Evolutionary conservation across 108 stramenopile genomes (phyloP), one percentile per base, ranked within the genome.

Genomic region (Nitzschia sp.): DNA sequence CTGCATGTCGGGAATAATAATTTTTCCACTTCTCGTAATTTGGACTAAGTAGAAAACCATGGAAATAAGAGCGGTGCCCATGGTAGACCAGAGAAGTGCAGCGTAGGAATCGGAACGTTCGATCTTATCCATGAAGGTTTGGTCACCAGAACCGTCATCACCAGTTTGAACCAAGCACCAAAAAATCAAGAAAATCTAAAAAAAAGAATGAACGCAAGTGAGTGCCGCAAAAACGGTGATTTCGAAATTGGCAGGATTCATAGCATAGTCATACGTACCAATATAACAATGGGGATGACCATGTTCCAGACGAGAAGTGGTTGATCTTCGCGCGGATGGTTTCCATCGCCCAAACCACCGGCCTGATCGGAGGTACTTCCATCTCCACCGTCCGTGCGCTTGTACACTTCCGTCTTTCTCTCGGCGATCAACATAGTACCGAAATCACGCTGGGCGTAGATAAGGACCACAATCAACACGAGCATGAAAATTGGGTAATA

Each of bases 371-470:
- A 57, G 22, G 62, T 59, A 4, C 58, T 66, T n/a, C 85, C 85
- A 16, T 69, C 72, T 16, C 89, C 89, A 34, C 89, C 89, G 71
- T 90, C 85, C 0, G 80, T 85, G 11, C 71, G 35, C 23, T 82
- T 76, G 58, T 85, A 87, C 1, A 87, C 73, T 27, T 63, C 70
- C n/a, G 70, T 78, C 33, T 71, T 58, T 21, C 86, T 72, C 58
- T 91, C 90, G 2, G 90, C 85, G 38, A 86, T 54, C 6, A 87
- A 67, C 90, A 91, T 86, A 11, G 86, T 81, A 21, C 86, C 86
- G 33, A 78, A 78, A 53, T 86, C 90, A 26, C 87, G 77, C 29
- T 80, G 63, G 22, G 50, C n/a, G 23, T 29, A 56, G 52, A 76
- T 66, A 27, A 67, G 22, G 21, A 28, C 13, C 21, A 53, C 16